Percentiles rank a stretch among this genome's conserved stretches.
phyloP scores from a whole-genome alignment of 345 rosid species.

The Lenwebbia sp. region DNA sequence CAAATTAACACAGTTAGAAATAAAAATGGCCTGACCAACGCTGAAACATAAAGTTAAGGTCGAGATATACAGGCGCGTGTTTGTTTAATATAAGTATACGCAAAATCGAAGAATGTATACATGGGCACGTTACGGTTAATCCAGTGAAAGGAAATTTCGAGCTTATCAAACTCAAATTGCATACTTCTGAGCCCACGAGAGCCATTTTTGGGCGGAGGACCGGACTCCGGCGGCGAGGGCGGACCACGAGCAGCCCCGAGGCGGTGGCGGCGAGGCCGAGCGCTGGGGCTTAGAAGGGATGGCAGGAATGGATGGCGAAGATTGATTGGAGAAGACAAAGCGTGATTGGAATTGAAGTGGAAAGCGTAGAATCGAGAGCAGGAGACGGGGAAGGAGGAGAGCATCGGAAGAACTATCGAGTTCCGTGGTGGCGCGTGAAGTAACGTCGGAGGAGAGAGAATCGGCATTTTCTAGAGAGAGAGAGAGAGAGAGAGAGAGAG shows the following conservation, averaged over 20 bases:
- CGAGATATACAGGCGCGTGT: neutral
- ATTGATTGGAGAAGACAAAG: neutral
- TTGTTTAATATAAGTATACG: neutral
- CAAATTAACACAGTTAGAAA: neutral
- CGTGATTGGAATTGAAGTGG: neutral
- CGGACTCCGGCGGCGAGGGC: neutral
- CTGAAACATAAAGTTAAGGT: neutral
- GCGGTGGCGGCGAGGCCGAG: neutral
- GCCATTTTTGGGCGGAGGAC: neutral
- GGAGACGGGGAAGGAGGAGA: slow-evolving; percentile 1
- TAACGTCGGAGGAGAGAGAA: slow-evolving; percentile 4
- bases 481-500: neutral
- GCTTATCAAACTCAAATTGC: neutral
- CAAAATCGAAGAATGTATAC: neutral
- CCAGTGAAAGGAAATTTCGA: neutral
- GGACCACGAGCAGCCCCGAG: neutral
- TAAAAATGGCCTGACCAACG: neutral
- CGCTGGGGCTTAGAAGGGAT: neutral
- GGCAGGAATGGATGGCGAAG: slow-evolving; percentile 11
- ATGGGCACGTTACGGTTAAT: neutral
- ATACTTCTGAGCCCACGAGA: neutral
- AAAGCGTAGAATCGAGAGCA: neutral
- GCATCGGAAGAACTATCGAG: neutral
- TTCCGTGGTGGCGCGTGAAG: neutral
- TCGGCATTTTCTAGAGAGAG: slow-evolving; percentile 3